Base-by-base conservation (phyloP, 1,284 basidiomycete species). In the Cutaneotrichosporon dermatis region DNA sequence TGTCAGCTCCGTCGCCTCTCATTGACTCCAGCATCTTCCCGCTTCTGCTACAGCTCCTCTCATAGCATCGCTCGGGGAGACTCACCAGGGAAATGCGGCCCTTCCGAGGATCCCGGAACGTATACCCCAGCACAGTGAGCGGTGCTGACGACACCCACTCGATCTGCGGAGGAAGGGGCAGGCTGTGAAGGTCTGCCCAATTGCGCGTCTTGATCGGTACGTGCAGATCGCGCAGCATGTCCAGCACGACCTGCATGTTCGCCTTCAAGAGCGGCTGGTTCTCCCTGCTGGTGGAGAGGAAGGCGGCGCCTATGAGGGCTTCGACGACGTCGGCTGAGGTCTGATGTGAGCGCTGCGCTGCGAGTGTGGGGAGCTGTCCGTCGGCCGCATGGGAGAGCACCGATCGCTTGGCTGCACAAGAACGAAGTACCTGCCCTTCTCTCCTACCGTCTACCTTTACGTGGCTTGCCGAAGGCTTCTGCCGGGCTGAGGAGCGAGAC, bases 301-400 rank as follows among this genome's bases (percentile, higher is more conserved):
- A 75, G 1, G 69, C 62, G 2, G 74, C 72, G 6, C 62, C 74
- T 37, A 76, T 64, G 5, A 75, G 57, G 0, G 74, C 67, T 60
- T 76, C 74, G 1, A 62, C 63, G 0, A 75, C 70, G 51, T 75
- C 73, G 10, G 74, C 74, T n/a, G 15, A 15, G n/a, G 11, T 48
- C 44, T 51, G 13, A 50, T 16, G 50, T 39, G n/a, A 51, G 50
- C 25, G 25, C 25, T 25, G 25, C 25, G 25, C 25, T 25, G 25
- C 25, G 25, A 25, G 25, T 25, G 25, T 25, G 25, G 25, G 25
- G 25, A 25, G 25, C 25, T 25, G 25, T 25, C 25, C 25, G 25
- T 25, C 25, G 25, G 25, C 25, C 25, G 25, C 25, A 25, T 25
- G 25, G 25, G 25, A 25, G 25, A 25, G 25, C 25, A 25, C 25